Conservation (phyloP, 2,329 filamentous ascomycete species). For the Apiospora rasikravindrae region DNA sequence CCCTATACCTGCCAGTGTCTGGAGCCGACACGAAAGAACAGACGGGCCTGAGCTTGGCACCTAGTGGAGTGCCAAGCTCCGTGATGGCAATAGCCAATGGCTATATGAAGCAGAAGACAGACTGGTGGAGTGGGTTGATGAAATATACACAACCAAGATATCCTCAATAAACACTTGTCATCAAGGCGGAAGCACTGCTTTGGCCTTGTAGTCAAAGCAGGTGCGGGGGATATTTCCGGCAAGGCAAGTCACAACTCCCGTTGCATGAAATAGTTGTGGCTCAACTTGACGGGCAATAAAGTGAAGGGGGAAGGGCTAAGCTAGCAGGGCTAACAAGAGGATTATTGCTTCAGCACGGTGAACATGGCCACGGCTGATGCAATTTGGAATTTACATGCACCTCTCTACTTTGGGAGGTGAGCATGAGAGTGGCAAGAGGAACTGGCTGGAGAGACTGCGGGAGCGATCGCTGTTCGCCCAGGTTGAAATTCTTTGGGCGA, state of each 20-base stretch:
- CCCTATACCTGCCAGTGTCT: not conserved
- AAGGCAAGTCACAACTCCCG: not conserved
- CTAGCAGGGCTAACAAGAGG: conserved; percentile 8
- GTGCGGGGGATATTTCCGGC: not conserved
- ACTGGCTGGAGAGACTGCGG: not conserved
- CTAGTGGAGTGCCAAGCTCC: not conserved
- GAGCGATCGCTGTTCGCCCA: not conserved
- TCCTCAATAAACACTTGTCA: conserved; percentile 21
- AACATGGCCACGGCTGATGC: not conserved
- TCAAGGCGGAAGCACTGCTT: not conserved
- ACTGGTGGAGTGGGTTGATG: not conserved
- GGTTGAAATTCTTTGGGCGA: not conserved
- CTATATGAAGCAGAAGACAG: not conserved
- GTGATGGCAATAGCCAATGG: not conserved
- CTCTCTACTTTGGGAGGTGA: conserved; percentile 6
- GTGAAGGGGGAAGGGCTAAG: not conserved
- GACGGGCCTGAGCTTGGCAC: not conserved
- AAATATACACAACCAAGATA: conserved; percentile 10
- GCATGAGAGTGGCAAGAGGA: not conserved
- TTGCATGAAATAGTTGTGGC: not conserved
- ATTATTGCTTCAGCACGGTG: not conserved
- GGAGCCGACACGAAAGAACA: not conserved
- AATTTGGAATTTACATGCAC: not conserved
- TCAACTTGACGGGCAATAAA: not conserved
- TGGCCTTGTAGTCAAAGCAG: not conserved